Conservation (phyloP, 257 asterid genomes). For the Euphrasia confusa region DNA sequence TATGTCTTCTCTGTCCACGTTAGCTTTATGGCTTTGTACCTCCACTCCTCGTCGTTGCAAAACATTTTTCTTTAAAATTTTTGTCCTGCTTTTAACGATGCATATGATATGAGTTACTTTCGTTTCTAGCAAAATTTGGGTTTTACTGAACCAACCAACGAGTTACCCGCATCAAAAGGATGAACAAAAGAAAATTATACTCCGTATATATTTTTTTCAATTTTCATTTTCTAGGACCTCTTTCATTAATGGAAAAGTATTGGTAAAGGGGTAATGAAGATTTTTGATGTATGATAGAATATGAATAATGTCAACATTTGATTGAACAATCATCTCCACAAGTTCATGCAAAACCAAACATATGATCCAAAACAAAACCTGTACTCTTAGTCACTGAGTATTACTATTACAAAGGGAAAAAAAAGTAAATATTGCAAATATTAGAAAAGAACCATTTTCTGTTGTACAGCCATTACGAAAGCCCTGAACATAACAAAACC, state of each 20-base stretch:
- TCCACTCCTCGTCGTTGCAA: constrained; percentile 44
- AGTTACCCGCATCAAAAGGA: no score
- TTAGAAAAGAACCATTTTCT: constrained; percentile 26
- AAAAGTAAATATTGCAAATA: constrained; percentile 25
- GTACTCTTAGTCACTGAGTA: constrained; percentile 19
- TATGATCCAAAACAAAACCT: constrained; percentile 22
- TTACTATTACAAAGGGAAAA: constrained; percentile 23
- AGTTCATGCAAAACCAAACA: constrained; percentile 7
- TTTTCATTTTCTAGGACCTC: no score
- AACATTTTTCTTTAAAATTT: no score
- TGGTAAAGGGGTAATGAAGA: no score
- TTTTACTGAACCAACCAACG: no score
- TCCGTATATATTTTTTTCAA: no score
- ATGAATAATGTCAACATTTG: not conserved
- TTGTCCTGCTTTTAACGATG: no score
- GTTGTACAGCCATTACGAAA: constrained; percentile 33
- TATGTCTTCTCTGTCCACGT: constrained; percentile 63
- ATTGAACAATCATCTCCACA: not conserved
- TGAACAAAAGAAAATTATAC: no score
- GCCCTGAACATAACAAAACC: constrained; percentile 31
- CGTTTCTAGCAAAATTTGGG: no score
- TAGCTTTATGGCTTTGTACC: constrained; percentile 54
- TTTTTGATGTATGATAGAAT: no score
- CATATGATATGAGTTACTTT: no score
- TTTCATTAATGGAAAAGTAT: no score